Evolutionary conservation across 1,139 yeast genomes (phyloP).

Genomic region (Wickerhamiella infanticola): DNA sequence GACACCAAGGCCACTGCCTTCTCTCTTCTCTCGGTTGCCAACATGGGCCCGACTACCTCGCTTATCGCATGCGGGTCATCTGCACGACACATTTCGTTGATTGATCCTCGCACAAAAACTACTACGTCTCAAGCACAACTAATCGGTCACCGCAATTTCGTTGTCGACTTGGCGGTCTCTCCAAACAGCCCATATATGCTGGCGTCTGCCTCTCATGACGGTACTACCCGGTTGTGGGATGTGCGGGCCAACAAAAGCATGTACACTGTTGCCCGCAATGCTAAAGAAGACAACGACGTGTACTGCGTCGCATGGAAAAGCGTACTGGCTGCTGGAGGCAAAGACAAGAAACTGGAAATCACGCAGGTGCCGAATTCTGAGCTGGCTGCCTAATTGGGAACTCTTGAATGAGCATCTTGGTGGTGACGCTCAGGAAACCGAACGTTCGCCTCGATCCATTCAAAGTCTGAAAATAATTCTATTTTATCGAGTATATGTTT

Average conservation of each 20-base stretch:
- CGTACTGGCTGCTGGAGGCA: slow-evolving; percentile 80
- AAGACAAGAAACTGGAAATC: slow-evolving; percentile 83
- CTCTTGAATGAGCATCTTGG: too few relatives aligned
- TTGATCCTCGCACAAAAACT: slow-evolving; percentile 57
- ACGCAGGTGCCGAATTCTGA: slow-evolving; percentile 25
- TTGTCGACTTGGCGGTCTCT: slow-evolving; percentile 56
- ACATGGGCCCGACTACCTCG: slow-evolving; percentile 42
- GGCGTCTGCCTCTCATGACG: slow-evolving; percentile 87
- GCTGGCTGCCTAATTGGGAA: neutral
- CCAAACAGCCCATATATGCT: slow-evolving; percentile 50
- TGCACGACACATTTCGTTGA: slow-evolving; percentile 85
- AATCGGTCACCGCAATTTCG: slow-evolving; percentile 84
- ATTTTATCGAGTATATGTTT: too few relatives aligned
- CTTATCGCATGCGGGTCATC: slow-evolving; percentile 85
- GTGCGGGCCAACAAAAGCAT: slow-evolving; percentile 74
- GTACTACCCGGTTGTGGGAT: slow-evolving; percentile 93
- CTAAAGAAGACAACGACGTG: slow-evolving; percentile 37
- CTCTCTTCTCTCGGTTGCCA: slow-evolving; percentile 61
- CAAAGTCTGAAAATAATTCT: too few relatives aligned
- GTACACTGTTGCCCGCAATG: slow-evolving; percentile 58
- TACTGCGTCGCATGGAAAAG: slow-evolving; percentile 82
- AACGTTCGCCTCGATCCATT: too few relatives aligned
- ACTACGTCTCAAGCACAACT: slow-evolving; percentile 50
- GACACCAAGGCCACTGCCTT: slow-evolving; percentile 85
- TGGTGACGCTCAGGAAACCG: too few relatives aligned